phyloP scores from a whole-genome alignment of 2,329 filamentous ascomycete genomes.

The Diplodia seriata region DNA sequence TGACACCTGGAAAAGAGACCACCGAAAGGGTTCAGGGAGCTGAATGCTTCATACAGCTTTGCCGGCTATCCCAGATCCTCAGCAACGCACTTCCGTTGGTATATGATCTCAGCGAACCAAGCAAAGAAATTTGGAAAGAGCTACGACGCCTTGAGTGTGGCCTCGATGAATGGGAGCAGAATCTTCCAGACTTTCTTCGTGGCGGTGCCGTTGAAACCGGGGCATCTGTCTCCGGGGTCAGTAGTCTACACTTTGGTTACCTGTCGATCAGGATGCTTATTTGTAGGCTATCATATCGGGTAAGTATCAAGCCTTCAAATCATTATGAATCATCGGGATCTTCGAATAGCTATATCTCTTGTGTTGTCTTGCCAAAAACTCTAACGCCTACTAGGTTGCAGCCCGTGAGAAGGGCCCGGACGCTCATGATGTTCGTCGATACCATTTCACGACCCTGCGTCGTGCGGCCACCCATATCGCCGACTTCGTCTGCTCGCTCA shows the following conservation, averaged over 20 bases:
- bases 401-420: slow-evolving; percentile 37
- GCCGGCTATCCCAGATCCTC: slow-evolving; percentile 55
- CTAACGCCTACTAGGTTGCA: not conserved
- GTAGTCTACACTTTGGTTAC: slow-evolving; percentile 51
- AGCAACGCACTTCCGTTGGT: slow-evolving; percentile 49
- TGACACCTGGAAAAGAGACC: slow-evolving; percentile 45
- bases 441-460: slow-evolving; percentile 52
- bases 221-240: slow-evolving; percentile 39
- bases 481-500: slow-evolving; percentile 57
- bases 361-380: too few species aligned
- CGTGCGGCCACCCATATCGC: slow-evolving; percentile 58
- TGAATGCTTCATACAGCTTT: slow-evolving; percentile 61
- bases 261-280: slow-evolving; percentile 50
- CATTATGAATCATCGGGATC: not conserved
- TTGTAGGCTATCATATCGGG: slow-evolving; percentile 46
- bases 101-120: slow-evolving; percentile 46
- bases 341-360: too few species aligned
- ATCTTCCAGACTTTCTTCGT: slow-evolving; percentile 46
- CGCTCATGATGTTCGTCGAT: slow-evolving; percentile 37
- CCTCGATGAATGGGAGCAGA: slow-evolving; percentile 45
- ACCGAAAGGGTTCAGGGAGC: slow-evolving; percentile 54
- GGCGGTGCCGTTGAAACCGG: slow-evolving; percentile 36
- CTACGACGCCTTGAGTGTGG: slow-evolving; percentile 44
- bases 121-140: slow-evolving; percentile 40
- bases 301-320: slow-evolving; percentile 35